Conservation (phyloP, 2,329 filamentous ascomycete genomes). For the Fusarium xyrophilum region DNA sequence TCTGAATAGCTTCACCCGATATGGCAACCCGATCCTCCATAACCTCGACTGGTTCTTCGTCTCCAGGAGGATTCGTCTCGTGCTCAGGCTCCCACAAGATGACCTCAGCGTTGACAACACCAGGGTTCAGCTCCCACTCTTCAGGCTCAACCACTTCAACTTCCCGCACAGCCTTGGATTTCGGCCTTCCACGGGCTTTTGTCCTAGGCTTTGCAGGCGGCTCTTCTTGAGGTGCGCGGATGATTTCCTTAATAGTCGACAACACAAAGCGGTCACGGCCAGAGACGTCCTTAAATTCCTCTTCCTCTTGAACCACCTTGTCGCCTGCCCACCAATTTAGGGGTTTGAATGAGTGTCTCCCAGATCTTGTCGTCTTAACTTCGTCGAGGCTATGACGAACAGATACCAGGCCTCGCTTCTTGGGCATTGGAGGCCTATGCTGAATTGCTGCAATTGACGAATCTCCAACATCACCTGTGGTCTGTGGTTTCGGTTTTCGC, state of each 20-base stretch:
- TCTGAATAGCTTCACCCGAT: slow-evolving; percentile 62
- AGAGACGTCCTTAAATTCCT: slow-evolving; percentile 59
- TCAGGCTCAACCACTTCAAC: slow-evolving; percentile 66
- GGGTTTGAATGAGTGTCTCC: slow-evolving; percentile 78
- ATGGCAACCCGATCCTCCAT: slow-evolving; percentile 64
- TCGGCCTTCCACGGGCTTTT: slow-evolving; percentile 43
- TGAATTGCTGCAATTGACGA: slow-evolving; percentile 57
- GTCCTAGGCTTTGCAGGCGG: slow-evolving; percentile 37
- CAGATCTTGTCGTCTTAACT: slow-evolving; percentile 72
- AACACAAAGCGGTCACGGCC: slow-evolving; percentile 61
- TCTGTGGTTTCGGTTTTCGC: slow-evolving; percentile 35
- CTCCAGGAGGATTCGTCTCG: slow-evolving; percentile 59
- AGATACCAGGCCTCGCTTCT: slow-evolving; percentile 61
- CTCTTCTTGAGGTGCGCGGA: slow-evolving; percentile 71
- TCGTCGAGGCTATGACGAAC: slow-evolving; percentile 58
- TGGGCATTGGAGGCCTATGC: slow-evolving; percentile 63
- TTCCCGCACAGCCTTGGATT: slow-evolving; percentile 46
- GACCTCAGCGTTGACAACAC: slow-evolving; percentile 68
- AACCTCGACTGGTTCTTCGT: slow-evolving; percentile 62
- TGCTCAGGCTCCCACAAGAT: slow-evolving; percentile 68
- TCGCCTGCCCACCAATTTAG: slow-evolving; percentile 90
- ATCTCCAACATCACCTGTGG: slow-evolving; percentile 50
- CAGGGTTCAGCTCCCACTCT: slow-evolving; percentile 74
- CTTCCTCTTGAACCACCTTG: slow-evolving; percentile 71
- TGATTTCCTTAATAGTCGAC: slow-evolving; percentile 76